These are phyloP conservation scores for Paramecium sexaurelia DNA, from an alignment of 73 alveolate genomes.

Conservation along the genomic window DNA sequence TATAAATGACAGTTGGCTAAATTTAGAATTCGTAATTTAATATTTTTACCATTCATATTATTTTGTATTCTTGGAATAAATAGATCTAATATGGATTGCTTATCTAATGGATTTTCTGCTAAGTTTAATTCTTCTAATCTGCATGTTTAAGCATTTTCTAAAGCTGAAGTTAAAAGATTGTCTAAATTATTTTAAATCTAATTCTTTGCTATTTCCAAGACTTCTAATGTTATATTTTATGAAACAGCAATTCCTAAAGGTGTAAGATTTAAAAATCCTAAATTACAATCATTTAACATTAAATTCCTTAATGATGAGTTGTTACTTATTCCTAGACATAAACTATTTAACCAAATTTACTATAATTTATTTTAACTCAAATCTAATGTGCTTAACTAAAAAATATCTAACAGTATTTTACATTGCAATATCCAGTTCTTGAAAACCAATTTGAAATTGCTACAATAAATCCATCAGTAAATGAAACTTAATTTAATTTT, in stretches of 20 bases:
- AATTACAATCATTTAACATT: conserved; percentile 13
- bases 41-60: conserved; percentile 15
- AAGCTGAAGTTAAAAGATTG: not conserved
- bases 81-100: not conserved
- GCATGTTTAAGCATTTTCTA: not conserved
- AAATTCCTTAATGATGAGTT: not conserved
- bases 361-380: conserved; percentile 19
- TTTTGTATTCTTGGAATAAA: conserved; percentile 11
- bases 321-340: conserved; percentile 8
- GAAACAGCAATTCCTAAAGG: not conserved
- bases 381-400: conserved; percentile 39
- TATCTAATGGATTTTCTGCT: conserved; percentile 12
- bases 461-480: not conserved
- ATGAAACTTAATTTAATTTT: conserved; percentile 44
- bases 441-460: not conserved
- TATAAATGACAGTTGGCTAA: not conserved
- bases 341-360: not conserved
- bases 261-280: not conserved
- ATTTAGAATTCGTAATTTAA: not conserved
- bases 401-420: not conserved
- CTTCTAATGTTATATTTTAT: not conserved
- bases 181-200: not conserved
- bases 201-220: conserved; percentile 8
- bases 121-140: conserved; percentile 4
- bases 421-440: not conserved